Evolutionary conservation across 2,329 filamentous ascomycete genomes (phyloP).

Genomic region (Aspergillus sp.): DNA sequence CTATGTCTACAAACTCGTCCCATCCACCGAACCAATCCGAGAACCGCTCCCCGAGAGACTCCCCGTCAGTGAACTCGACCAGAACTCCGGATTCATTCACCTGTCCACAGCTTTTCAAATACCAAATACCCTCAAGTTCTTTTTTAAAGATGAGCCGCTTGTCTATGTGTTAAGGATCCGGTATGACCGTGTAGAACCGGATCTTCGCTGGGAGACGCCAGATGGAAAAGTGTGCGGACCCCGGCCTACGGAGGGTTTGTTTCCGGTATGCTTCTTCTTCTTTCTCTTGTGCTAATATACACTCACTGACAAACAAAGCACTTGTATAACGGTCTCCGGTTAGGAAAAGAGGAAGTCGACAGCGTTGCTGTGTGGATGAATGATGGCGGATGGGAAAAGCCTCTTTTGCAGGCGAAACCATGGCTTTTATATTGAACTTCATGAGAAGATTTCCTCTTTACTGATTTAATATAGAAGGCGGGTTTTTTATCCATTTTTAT

Average conservation of each 20-base stretch:
- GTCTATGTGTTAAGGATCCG: constrained; percentile 35
- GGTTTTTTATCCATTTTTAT: no score
- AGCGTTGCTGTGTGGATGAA: constrained; percentile 34
- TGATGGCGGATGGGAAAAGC: constrained; percentile 32
- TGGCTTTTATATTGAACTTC: constrained; percentile 29
- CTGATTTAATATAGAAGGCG: no score
- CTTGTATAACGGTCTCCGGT: constrained; percentile 33
- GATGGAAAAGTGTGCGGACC: constrained; percentile 32
- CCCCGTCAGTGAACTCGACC: constrained; percentile 32
- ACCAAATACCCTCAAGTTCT: constrained; percentile 32
- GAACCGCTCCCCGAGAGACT: constrained; percentile 32
- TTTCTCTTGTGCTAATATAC: background rate
- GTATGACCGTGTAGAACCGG: constrained; percentile 20
- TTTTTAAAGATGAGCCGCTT: constrained; percentile 32
- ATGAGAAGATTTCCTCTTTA: no score
- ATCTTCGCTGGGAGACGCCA: constrained; percentile 34
- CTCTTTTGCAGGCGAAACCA: constrained; percentile 25
- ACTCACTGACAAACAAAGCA: constrained; percentile 18
- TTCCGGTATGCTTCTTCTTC: constrained; percentile 27
- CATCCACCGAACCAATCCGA: constrained; percentile 28
- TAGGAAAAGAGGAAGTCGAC: constrained; percentile 34
- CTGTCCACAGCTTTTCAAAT: constrained; percentile 34
- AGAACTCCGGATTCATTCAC: constrained; percentile 33
- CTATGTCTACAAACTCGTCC: constrained; percentile 36
- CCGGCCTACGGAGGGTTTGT: constrained; percentile 33